A percentile compares a stretch with the other conserved stretches of the same genome.
phyloP scores from a whole-genome alignment of 1,284 basidiomycete genomes.

The Austroboletus niveus region DNA sequence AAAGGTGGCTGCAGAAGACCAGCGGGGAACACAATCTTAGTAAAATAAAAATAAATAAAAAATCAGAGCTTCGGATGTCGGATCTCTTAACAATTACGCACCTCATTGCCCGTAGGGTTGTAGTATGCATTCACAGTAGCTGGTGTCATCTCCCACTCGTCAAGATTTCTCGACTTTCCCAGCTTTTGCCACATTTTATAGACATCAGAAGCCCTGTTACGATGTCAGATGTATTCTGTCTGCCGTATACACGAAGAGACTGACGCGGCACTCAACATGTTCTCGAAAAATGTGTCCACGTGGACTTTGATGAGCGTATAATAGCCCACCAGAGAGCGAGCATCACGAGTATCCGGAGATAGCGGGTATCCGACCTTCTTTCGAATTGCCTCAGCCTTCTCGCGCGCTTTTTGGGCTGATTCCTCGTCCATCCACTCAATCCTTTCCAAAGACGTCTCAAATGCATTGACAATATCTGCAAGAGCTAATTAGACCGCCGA shows the following conservation, averaged over 20 bases:
- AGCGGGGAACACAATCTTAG: slow-evolving; percentile 93
- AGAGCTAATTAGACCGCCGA: slow-evolving; percentile 1
- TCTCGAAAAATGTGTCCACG: slow-evolving; percentile 79
- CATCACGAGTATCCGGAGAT: slow-evolving; percentile 77
- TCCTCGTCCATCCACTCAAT: slow-evolving; percentile 92
- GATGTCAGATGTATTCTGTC: slow-evolving; percentile 3
- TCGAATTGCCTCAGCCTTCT: slow-evolving; percentile 82
- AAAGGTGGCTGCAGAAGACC: slow-evolving; percentile 93
- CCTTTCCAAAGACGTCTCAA: slow-evolving; percentile 74
- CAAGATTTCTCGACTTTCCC: slow-evolving; percentile 68
- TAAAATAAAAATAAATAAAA: slow-evolving; percentile 6
- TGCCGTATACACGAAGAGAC: slow-evolving; percentile 19
- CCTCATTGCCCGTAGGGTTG: slow-evolving; percentile 78
- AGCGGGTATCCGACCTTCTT: slow-evolving; percentile 90
- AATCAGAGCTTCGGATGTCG: neutral
- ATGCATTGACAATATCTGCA: slow-evolving; percentile 78
- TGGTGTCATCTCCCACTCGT: slow-evolving; percentile 89
- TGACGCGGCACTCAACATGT: slow-evolving; percentile 68
- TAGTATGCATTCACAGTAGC: slow-evolving; percentile 81
- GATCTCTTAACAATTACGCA: slow-evolving; percentile 26
- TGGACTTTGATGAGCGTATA: slow-evolving; percentile 72
- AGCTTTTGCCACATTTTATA: slow-evolving; percentile 75
- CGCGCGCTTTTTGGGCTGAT: slow-evolving; percentile 79
- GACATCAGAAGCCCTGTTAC: slow-evolving; percentile 50
- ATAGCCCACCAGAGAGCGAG: slow-evolving; percentile 71